A percentile compares a stretch with the other conserved stretches of the same genome.
These are phyloP conservation scores for Albizia julibrissin DNA, from an alignment of 306 rosid species.

Conservation along the genomic window DNA sequence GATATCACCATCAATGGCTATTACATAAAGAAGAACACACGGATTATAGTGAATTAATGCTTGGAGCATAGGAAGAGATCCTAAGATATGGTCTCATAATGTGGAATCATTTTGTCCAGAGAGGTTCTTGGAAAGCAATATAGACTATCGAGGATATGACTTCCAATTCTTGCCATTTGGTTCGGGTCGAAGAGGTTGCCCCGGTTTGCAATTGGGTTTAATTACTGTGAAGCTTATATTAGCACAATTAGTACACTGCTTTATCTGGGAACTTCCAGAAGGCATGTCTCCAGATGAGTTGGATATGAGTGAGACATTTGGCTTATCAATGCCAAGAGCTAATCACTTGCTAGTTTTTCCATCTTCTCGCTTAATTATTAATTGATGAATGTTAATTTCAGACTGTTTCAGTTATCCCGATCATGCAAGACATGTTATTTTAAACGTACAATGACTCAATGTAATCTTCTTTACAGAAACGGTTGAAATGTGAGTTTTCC, in stretches of 20 bases:
- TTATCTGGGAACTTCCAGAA: neutral
- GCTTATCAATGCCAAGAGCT: neutral
- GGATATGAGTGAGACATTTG: neutral
- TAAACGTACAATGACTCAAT: no score
- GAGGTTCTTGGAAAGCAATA: neutral
- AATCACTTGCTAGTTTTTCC: neutral
- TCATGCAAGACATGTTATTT: no score
- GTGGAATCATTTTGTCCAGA: neutral
- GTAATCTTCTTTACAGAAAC: no score
- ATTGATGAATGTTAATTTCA: neutral
- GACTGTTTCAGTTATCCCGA: no score
- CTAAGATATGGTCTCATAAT: neutral
- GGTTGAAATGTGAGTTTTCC: no score
- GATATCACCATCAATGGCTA: neutral
- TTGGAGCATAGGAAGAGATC: neutral
- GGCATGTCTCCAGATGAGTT: neutral
- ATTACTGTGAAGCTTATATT: neutral
- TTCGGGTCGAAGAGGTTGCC: neutral
- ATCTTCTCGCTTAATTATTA: neutral
- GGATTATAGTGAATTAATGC: neutral
- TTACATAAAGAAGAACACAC: neutral
- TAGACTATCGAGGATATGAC: neutral
- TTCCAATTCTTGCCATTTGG: neutral
- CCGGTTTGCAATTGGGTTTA: neutral
- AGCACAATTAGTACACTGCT: neutral